phyloP scores from a whole-genome alignment of 306 rosid species.

The Castanea sativa region DNA sequence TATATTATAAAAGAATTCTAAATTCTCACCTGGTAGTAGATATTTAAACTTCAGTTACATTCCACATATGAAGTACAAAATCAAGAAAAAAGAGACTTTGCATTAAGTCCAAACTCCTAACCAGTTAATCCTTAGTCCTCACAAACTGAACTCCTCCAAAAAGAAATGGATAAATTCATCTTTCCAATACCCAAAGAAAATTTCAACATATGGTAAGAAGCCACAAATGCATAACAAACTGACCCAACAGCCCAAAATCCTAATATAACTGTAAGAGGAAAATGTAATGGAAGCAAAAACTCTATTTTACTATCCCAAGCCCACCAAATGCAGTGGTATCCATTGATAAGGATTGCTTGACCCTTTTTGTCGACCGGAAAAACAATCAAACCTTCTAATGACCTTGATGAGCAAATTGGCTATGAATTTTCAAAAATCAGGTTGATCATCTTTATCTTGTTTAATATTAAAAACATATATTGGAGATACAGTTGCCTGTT shows the following conservation, averaged over 20 bases:
- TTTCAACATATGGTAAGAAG: neutral
- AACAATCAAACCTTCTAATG: neutral
- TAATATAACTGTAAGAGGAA: neutral
- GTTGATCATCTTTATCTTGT: neutral
- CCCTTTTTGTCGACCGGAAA: neutral
- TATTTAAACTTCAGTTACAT: neutral
- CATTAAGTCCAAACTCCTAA: neutral
- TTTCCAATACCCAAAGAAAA: neutral
- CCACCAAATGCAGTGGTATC: neutral
- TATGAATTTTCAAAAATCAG: neutral
- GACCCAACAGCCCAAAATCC: neutral
- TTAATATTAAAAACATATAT: too few species aligned
- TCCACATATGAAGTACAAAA: neutral
- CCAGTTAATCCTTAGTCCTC: neutral
- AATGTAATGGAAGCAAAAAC: neutral
- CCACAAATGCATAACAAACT: neutral
- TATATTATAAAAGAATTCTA: neutral
- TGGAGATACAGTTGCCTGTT: too few species aligned
- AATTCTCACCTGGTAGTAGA: neutral
- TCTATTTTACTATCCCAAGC: neutral
- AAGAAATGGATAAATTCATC: neutral
- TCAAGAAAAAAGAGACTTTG: neutral
- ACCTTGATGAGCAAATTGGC: neutral
- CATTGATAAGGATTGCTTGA: neutral
- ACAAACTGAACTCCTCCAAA: neutral